A percentile compares a stretch with the other conserved stretches of the same genome.
Conservation (phyloP, 495 filamentous ascomycete genomes). For the Schizothecium vesticola region DNA sequence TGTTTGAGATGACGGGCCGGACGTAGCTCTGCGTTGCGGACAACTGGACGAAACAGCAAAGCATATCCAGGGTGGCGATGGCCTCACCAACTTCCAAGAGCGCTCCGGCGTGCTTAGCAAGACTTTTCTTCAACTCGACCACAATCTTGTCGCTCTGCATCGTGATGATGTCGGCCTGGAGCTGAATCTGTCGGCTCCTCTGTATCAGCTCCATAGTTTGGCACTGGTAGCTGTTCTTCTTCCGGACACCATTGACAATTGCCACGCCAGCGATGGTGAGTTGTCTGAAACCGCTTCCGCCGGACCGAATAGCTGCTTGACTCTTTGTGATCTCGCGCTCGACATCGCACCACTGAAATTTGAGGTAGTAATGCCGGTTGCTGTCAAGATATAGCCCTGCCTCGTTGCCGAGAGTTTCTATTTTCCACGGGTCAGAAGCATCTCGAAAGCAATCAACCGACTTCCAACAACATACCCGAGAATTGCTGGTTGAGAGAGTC, state of each 20-base stretch:
- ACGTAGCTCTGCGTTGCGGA: slow-evolving; percentile 75
- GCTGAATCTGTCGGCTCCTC: slow-evolving; percentile 49
- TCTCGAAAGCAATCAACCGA: slow-evolving; percentile 16
- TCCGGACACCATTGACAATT: slow-evolving; percentile 68
- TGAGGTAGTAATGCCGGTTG: slow-evolving; percentile 73
- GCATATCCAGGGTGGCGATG: slow-evolving; percentile 88
- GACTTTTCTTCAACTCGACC: slow-evolving; percentile 59
- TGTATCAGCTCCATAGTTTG: slow-evolving; percentile 81
- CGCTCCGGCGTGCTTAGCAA: slow-evolving; percentile 60
- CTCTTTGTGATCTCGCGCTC: slow-evolving; percentile 61
- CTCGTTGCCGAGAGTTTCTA: slow-evolving; percentile 10
- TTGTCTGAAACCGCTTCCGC: background rate
- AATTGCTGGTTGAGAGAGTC: slow-evolving; percentile 1
- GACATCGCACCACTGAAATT: slow-evolving; percentile 58
- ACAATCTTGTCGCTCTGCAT: slow-evolving; percentile 69
- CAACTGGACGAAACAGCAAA: slow-evolving; percentile 74
- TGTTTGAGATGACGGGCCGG: slow-evolving; percentile 68
- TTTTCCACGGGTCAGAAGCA: background rate
- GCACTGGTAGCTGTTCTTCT: slow-evolving; percentile 71
- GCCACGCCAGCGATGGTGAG: slow-evolving; percentile 7
- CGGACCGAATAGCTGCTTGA: slow-evolving; percentile 16
- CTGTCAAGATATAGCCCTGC: slow-evolving; percentile 68
- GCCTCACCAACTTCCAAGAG: slow-evolving; percentile 78
- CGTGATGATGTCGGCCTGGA: slow-evolving; percentile 72
- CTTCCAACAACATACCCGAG: slow-evolving; percentile 22